phyloP scores from a whole-genome alignment of 2,329 filamentous ascomycete genomes.

The Apiospora aurea region DNA sequence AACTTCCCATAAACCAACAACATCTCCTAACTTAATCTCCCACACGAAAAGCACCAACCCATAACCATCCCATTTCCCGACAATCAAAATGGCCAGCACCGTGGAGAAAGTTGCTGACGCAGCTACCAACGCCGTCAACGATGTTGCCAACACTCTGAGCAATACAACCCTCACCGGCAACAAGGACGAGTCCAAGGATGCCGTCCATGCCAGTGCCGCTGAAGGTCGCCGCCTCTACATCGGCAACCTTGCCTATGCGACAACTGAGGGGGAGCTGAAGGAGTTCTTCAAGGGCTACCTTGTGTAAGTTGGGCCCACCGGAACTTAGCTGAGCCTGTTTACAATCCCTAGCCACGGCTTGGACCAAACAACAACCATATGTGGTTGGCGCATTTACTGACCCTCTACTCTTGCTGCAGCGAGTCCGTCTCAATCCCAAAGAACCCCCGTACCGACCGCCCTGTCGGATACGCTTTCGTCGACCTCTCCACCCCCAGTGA shows the following conservation, averaged over 20 bases:
- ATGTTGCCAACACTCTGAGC: constrained; percentile 77
- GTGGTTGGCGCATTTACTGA: neutral
- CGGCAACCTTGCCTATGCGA: constrained; percentile 99
- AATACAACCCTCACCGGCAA: constrained; percentile 71
- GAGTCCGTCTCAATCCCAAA: constrained; percentile 99
- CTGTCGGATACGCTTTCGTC: constrained; percentile 98
- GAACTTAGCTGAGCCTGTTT: neutral
- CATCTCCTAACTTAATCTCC: constrained; percentile 34
- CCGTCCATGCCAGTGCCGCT: constrained; percentile 94
- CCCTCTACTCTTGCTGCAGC: constrained; percentile 54
- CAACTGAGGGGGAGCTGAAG: constrained; percentile 99
- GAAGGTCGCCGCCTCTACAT: constrained; percentile 99
- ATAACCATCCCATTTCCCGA: constrained; percentile 11
- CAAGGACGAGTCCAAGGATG: constrained; percentile 72
- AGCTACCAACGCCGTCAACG: constrained; percentile 72
- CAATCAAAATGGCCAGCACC: constrained; percentile 81
- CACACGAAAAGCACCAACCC: constrained; percentile 51
- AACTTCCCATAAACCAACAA: constrained; percentile 32
- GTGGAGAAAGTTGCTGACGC: constrained; percentile 72
- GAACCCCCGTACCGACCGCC: constrained; percentile 98
- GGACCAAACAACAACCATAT: too few relatives aligned
- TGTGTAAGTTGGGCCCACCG: constrained; percentile 75
- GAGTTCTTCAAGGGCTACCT: constrained; percentile 99
- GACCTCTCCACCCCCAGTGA: constrained; percentile 94
- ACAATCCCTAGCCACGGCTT: neutral